A percentile compares a stretch with the other conserved stretches of the same genome.
phyloP scores from a whole-genome alignment of 371 early-diverging fungal species.

The Mortierella polycephala region DNA sequence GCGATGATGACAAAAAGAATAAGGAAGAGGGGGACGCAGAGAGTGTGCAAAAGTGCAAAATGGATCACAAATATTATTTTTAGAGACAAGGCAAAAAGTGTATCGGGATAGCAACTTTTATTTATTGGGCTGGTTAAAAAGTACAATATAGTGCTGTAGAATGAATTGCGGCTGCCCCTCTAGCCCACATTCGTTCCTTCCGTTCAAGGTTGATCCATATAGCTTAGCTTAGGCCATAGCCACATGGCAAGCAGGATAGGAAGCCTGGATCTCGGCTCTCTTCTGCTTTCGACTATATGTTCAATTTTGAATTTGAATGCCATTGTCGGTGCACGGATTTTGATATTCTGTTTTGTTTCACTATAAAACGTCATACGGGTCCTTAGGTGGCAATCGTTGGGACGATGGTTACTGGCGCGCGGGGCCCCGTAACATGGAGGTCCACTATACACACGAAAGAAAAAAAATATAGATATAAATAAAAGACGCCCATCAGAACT shows the following conservation, averaged over 20 bases:
- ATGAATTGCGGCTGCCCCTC: too few species aligned
- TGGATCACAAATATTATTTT: too few species aligned
- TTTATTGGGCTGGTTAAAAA: too few species aligned
- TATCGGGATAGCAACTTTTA: background rate
- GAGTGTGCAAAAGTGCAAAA: background rate
- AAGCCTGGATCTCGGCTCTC: too few species aligned
- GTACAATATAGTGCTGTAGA: too few species aligned
- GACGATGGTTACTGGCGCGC: slow-evolving; percentile 16
- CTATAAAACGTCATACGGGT: background rate
- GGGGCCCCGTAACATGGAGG: slow-evolving; percentile 47
- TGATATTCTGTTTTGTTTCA: background rate
- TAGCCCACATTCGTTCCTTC: too few species aligned
- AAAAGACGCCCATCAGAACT: too few species aligned
- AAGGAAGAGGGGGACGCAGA: background rate
- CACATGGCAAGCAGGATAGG: too few species aligned
- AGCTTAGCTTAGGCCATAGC: too few species aligned
- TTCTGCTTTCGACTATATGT: too few species aligned
- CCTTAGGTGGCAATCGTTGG: background rate
- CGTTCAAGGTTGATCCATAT: too few species aligned
- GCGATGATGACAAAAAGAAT: background rate
- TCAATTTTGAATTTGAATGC: too few species aligned
- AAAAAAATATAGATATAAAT: background rate
- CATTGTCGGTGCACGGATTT: background rate
- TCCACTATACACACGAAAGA: slow-evolving; percentile 31
- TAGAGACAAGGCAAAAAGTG: background rate